Evolutionary conservation across 495 filamentous ascomycete genomes (phyloP), one percentile per base, ranked within the genome.

Genomic region (Annulohypoxylon moriforme): DNA sequence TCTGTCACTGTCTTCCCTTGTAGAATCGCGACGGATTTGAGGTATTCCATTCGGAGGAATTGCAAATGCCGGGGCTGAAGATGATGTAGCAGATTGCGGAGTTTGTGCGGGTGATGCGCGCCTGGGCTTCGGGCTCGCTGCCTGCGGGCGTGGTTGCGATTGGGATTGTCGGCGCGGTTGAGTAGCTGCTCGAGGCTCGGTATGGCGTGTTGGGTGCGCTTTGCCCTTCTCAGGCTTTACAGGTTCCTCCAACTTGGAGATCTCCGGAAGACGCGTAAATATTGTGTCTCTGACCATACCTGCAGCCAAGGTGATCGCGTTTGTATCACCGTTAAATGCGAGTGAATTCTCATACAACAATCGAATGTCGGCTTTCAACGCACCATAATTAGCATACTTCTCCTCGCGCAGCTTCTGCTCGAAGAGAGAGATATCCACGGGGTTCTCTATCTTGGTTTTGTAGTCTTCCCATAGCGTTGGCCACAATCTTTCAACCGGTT

Each of bases 1-100:
- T 40, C 96, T 90, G 61, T 86, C 86, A 34, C 89, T 90, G 69
- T 92, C 92, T 4, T 85, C 84, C 64, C 89, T 89, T 2, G 89
- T 91, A 1, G 91, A 94, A 75, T 97, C 94, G 16, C 96, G 93
- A 59, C 96, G 93, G 67, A 97, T 97, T n/a, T 92, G 83, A 10
- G 96, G 96, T n/a, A 94, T 83, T 2, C 94, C 94, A 61, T 94
- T 90, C 0, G 93, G 90, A 0, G 90, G 89, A 20, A 97, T 84
- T 7, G 95, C 93, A 80, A 94, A 99, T 0, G 92, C 90, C 22
- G 88, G 83, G 1, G 85, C 80, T 50, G 81, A 79, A 40, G 83
- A 70, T 0, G 75, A 77, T 2, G 73, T 49, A 18, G 80, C 58
- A n/a, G 74, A 33, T 8, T 72, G 73, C 1, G 73, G 42, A 20